These are phyloP conservation scores for Erysimum pusillum DNA, from an alignment of 441 rosid species.

Conservation along the genomic window DNA sequence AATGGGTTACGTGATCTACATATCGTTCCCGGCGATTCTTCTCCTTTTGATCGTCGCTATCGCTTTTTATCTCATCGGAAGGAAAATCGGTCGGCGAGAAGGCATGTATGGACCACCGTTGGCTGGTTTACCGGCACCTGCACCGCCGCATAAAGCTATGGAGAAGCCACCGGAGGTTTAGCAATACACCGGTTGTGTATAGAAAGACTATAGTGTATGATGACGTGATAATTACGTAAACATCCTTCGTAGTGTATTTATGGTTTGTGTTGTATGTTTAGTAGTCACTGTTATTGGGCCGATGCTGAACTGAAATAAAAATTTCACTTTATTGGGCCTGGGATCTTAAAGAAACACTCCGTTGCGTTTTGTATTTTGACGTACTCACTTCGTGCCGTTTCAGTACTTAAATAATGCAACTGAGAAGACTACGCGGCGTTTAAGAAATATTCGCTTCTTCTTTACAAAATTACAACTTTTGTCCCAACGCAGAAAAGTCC, in stretches of 20 bases:
- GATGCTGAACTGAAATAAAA: not conserved
- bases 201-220: too few relatives aligned
- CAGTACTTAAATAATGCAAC: not conserved
- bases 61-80: slow-evolving; percentile 43
- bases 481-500: slow-evolving; percentile 40
- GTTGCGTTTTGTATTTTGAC: slow-evolving; percentile 1
- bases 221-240: slow-evolving; percentile 33
- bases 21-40: slow-evolving; percentile 48
- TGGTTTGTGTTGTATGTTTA: not conserved
- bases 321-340: slow-evolving; percentile 21
- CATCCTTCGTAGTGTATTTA: not conserved
- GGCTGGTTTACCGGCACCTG: slow-evolving; percentile 29
- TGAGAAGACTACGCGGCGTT: slow-evolving; percentile 30
- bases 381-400: slow-evolving; percentile 26
- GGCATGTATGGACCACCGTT: slow-evolving; percentile 33
- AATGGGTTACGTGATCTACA: slow-evolving; percentile 45
- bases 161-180: slow-evolving; percentile 36
- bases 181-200: not conserved
- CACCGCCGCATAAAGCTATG: slow-evolving; percentile 39
- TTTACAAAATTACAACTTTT: slow-evolving; percentile 27
- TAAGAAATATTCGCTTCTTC: slow-evolving; percentile 27
- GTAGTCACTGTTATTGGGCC: slow-evolving; percentile 30
- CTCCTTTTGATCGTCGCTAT: slow-evolving; percentile 46
- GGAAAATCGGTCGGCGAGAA: slow-evolving; percentile 43
- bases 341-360: not conserved